phyloP scores from a whole-genome alignment of 2,329 filamentous ascomycete genomes.

The Apiospora sp. region DNA sequence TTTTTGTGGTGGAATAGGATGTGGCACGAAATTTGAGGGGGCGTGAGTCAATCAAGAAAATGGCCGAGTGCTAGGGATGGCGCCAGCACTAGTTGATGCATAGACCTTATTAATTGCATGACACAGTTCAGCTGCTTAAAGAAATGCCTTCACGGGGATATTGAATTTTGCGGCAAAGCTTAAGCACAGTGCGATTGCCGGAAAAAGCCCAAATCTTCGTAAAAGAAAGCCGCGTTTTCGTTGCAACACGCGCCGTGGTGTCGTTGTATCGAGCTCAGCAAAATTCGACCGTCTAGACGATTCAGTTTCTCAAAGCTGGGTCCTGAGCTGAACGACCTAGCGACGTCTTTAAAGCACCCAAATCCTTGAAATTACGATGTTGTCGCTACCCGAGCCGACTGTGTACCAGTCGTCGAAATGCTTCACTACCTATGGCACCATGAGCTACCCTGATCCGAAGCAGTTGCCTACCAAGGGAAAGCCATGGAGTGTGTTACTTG shows the following conservation, averaged over 20 bases:
- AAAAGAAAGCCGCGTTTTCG: constrained; percentile 1
- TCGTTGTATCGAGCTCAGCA: not conserved
- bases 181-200: not conserved
- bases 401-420: constrained; percentile 71
- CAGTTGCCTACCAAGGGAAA: constrained; percentile 76
- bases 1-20: constrained; percentile 22
- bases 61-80: constrained; percentile 11
- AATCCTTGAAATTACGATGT: constrained; percentile 46
- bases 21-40: constrained; percentile 19
- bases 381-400: constrained; percentile 52
- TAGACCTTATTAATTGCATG: constrained; percentile 14
- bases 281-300: not conserved
- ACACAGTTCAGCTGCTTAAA: constrained; percentile 22
- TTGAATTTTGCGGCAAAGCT: not conserved
- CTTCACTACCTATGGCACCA: constrained; percentile 73
- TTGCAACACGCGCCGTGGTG: constrained; percentile 17
- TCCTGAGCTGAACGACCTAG: not conserved
- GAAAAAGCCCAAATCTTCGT: not conserved
- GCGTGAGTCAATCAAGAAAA: constrained; percentile 24
- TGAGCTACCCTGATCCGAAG: constrained; percentile 74
- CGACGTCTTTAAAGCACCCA: not conserved
- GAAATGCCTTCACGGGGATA: not conserved
- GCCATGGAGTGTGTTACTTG: constrained; percentile 75
- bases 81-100: constrained; percentile 23
- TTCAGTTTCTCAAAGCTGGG: not conserved